These are phyloP conservation scores for Macrophomina phaseolina DNA, from an alignment of 2,329 filamentous ascomycete genomes.

Conservation along the genomic window DNA sequence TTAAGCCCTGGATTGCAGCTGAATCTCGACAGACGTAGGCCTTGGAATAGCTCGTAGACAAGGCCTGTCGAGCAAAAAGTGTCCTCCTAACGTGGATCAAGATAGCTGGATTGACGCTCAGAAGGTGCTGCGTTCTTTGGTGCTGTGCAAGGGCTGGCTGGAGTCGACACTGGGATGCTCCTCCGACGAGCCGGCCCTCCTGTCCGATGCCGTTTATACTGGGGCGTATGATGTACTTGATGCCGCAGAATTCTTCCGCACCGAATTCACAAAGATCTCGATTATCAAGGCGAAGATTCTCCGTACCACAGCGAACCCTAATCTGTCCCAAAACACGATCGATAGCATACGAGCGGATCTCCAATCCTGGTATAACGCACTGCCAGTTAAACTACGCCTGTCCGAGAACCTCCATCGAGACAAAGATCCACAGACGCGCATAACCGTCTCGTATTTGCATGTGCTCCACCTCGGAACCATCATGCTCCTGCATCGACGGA, in stretches of 20 bases:
- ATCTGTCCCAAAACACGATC: background rate
- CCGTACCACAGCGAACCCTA: background rate
- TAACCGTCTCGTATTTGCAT: background rate
- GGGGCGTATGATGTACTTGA: background rate
- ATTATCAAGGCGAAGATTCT: background rate
- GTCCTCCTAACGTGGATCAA: background rate
- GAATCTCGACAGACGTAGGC: background rate
- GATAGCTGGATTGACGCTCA: background rate
- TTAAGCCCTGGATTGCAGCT: background rate
- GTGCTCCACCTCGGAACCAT: background rate
- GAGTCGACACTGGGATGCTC: background rate
- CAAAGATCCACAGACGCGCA: background rate
- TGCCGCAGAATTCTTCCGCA: background rate
- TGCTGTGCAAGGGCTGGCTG: slow-evolving; percentile 1
- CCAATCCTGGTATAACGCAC: background rate
- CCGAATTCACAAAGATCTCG: slow-evolving; percentile 2
- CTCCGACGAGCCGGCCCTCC: background rate
- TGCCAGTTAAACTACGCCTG: background rate
- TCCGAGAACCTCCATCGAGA: background rate
- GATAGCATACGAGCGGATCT: background rate
- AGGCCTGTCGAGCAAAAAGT: background rate
- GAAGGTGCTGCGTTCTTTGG: background rate
- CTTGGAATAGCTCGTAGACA: background rate
- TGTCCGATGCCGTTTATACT: background rate
- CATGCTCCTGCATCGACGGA: background rate